A percentile compares a stretch with the other conserved stretches of the same genome.
These are phyloP conservation scores for Starmerella apis DNA, from an alignment of 805 yeast genomes.

Conservation along the genomic window DNA sequence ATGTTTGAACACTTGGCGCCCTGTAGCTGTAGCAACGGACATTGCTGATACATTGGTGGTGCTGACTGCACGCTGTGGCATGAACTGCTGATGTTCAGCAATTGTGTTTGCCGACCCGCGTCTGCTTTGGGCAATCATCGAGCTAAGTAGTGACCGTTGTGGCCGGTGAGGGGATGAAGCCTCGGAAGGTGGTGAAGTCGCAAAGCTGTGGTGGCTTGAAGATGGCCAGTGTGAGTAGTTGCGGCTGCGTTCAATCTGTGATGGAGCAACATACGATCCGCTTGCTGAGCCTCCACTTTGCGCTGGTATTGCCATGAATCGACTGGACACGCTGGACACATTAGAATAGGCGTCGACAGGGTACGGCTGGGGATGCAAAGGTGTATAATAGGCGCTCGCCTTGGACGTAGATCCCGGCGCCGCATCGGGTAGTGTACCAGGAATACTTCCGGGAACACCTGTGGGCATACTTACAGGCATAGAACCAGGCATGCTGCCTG, in stretches of 20 bases:
- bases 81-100: conserved; percentile 2
- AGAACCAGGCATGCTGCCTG: conserved; percentile 15
- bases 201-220: conserved; percentile 6
- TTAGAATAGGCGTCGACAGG: conserved; percentile 2
- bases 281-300: conserved; percentile 4
- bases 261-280: conserved; percentile 18
- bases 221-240: conserved; percentile 19
- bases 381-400: conserved; percentile 4
- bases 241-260: conserved; percentile 19
- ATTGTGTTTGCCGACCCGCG: conserved; percentile 11
- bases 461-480: conserved; percentile 8
- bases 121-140: conserved; percentile 23
- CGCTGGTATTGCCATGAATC: conserved; percentile 2
- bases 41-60: conserved; percentile 5
- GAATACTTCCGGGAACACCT: conserved; percentile 7
- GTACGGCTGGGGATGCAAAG: conserved; percentile 5
- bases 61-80: conserved; percentile 5
- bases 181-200: conserved; percentile 14
- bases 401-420: conserved; percentile 8
- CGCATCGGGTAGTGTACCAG: conserved; percentile 12
- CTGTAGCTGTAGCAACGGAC: conserved; percentile 6
- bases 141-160: conserved; percentile 23
- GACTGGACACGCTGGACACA: conserved; percentile 10
- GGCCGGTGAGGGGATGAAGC: conserved; percentile 14
- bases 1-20: not conserved